phyloP scores from a whole-genome alignment of 306 rosid species.

The Begonia loranthoides region DNA sequence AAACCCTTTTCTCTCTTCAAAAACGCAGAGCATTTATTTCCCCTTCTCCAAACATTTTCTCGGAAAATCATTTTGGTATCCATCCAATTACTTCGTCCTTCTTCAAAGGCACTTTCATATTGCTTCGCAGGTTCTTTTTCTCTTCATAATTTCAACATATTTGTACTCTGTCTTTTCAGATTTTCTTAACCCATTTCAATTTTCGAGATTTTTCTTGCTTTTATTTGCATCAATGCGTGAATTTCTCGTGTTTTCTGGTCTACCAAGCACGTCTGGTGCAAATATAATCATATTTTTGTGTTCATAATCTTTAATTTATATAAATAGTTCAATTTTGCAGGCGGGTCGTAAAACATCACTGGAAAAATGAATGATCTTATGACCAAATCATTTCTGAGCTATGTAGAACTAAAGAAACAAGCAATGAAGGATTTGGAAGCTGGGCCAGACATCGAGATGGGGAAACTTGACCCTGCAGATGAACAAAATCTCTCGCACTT shows the following conservation, averaged over 20 bases:
- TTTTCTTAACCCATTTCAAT: neutral
- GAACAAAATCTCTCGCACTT: neutral
- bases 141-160: neutral
- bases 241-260: neutral
- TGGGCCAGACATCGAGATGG: conserved; percentile 7
- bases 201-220: neutral
- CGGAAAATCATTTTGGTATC: too few relatives aligned
- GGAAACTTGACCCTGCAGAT: conserved; percentile 5
- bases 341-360: neutral
- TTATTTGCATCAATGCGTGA: neutral
- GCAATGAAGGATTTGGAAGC: conserved; percentile 6
- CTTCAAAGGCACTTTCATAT: neutral
- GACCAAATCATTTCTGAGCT: conserved; percentile 8
- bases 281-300: neutral
- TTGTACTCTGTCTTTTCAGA: too few relatives aligned
- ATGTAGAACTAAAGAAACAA: conserved; percentile 10
- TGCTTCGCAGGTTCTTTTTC: neutral
- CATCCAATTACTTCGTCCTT: neutral
- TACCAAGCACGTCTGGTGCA: neutral
- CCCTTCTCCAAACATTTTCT: neutral
- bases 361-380: conserved; percentile 14
- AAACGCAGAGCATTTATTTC: too few relatives aligned
- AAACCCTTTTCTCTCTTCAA: neutral
- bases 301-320: neutral
- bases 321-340: neutral